Base-by-base conservation (phyloP, 1,284 basidiomycete genomes). In the Sporisorium exsertum region DNA sequence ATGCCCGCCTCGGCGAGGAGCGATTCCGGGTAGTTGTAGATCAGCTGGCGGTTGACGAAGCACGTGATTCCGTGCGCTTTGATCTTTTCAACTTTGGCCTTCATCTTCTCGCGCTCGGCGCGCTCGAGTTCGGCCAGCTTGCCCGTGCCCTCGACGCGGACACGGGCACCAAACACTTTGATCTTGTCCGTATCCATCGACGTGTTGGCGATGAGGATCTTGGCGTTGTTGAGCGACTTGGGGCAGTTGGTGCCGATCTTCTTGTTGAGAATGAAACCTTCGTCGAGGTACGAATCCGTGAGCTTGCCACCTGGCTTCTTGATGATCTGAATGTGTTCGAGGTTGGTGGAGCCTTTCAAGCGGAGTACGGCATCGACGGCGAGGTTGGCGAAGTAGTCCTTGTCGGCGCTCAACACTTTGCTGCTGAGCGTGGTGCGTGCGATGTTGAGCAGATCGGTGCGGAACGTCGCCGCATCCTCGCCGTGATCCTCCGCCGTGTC, bases 171-270 rank as follows among this genome's bases (percentile, higher is more conserved):
- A 82, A 99, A 99, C 64, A 99, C 93, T 88, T 99, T 99, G 88
- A 99, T 97, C 88, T 99, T 99, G 88, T 99, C 97, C 33, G 97
- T 99, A 88, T 99, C 96, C 97, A 99, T 98, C 8, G 95, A 94
- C 16, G 97, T 99, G 85, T 99, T 99, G 65, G 96, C 94, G 78
- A 99, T 97, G 72, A 99, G 88, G 77, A 99, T 99, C 87, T 94
- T 97, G 50, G 91, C 95, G 81, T 97, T 96, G 84, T 96, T 93
- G 81, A 98, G 89, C 62, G 93, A 90, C 87, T 98, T 98, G 8
- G 95, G 94, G 59, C 93, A 95, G 88, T 97, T 97, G 49, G 93
- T 92, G 16, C 93, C 94, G 74, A 99, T 97, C 22, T 91, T 90
- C 88, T 99, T 99, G 87, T 99, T 94, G 52, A 99, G 91, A 84